Evolutionary conservation across 176 grass and related monocot species (phyloP).

Genomic region (Oryza punctata): DNA sequence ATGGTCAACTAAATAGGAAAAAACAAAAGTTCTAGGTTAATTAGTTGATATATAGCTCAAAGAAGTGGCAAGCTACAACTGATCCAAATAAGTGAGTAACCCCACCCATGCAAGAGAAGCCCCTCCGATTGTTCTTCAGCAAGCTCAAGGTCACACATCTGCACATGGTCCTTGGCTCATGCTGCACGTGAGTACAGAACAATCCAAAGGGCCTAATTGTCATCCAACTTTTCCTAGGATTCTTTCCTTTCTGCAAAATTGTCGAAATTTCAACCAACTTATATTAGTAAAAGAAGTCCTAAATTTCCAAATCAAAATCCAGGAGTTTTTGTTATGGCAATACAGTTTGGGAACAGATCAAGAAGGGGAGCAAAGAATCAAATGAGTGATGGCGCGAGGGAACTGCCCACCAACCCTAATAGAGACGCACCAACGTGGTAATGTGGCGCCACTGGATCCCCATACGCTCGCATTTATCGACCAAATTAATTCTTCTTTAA

Average conservation of each 20-base stretch:
- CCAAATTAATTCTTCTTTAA: background rate
- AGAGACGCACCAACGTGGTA: slow-evolving; percentile 10
- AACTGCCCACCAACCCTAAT: slow-evolving; percentile 13
- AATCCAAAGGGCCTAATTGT: background rate
- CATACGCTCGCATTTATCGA: background rate
- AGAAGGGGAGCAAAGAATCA: background rate
- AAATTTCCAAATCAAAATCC: background rate
- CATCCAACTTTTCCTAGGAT: background rate
- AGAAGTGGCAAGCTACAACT: background rate
- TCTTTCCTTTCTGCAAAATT: background rate
- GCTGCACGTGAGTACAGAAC: background rate
- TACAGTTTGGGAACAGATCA: background rate
- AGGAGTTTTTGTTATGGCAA: background rate
- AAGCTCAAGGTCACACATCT: background rate
- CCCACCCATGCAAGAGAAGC: background rate
- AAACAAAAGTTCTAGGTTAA: no score
- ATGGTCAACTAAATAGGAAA: no score
- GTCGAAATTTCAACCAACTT: background rate
- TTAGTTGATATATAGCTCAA: background rate
- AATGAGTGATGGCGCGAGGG: background rate
- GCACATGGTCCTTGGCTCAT: background rate
- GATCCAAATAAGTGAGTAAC: background rate
- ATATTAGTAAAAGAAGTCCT: background rate
- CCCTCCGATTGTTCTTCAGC: no score
- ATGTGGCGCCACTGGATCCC: slow-evolving; percentile 24